Percentiles rank a stretch among this genome's conserved stretches.
Evolutionary conservation across 2,329 filamentous ascomycete species (phyloP).

Genomic region (Ceratocystis eucalypticola): DNA sequence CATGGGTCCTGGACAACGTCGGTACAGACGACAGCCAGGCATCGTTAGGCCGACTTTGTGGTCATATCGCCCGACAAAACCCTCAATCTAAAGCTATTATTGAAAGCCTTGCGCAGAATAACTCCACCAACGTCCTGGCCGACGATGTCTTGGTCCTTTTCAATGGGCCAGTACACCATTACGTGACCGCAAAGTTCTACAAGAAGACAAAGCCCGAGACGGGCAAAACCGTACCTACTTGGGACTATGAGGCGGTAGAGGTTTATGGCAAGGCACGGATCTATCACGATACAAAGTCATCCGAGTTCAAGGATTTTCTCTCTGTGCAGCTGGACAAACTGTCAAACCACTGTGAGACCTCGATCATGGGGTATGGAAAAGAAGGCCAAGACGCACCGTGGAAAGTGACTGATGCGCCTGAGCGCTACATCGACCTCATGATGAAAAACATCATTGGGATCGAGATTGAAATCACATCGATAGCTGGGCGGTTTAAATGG

Average conservation of each 20-base stretch:
- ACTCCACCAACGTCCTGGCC: slow-evolving; percentile 26
- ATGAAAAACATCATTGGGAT: slow-evolving; percentile 48
- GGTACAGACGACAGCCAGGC: slow-evolving; percentile 27
- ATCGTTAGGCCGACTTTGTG: slow-evolving; percentile 37
- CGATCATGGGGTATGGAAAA: slow-evolving; percentile 42
- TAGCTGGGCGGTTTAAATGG: slow-evolving; percentile 55
- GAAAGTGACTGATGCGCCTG: slow-evolving; percentile 44
- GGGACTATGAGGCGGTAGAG: slow-evolving; percentile 56
- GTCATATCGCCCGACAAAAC: slow-evolving; percentile 49
- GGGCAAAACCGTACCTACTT: slow-evolving; percentile 56
- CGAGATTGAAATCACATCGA: slow-evolving; percentile 40
- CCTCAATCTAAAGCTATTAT: slow-evolving; percentile 50
- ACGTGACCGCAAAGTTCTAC: slow-evolving; percentile 58
- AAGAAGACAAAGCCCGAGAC: slow-evolving; percentile 48
- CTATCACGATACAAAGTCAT: slow-evolving; percentile 29
- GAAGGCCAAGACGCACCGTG: slow-evolving; percentile 32
- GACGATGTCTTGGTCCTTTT: slow-evolving; percentile 51
- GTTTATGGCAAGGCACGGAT: slow-evolving; percentile 45
- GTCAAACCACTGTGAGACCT: slow-evolving; percentile 35
- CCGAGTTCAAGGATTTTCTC: slow-evolving; percentile 37
- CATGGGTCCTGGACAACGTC: slow-evolving; percentile 43
- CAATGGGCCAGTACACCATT: slow-evolving; percentile 42
- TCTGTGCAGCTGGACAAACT: slow-evolving; percentile 40
- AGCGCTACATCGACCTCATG: slow-evolving; percentile 41
- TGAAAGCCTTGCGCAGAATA: slow-evolving; percentile 27